These are phyloP conservation scores for Fistulina hepatica DNA, from an alignment of 1,284 basidiomycete species.

Conservation along the genomic window DNA sequence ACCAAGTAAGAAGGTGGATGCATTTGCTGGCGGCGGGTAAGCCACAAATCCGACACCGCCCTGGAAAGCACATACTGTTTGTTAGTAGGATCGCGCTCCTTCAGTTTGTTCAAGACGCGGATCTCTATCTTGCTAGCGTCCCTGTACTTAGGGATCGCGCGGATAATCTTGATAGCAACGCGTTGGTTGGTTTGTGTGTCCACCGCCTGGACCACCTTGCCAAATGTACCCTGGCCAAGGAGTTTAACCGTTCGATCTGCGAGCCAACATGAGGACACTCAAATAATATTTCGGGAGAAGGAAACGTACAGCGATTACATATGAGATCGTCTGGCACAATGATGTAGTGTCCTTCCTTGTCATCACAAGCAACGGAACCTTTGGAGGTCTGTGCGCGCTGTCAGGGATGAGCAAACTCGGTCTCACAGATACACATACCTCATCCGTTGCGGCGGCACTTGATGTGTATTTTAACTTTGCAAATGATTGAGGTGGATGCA, in stretches of 20 bases:
- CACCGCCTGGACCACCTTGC: constrained; percentile 94
- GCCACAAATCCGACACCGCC: constrained; percentile 13
- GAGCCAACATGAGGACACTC: constrained; percentile 9
- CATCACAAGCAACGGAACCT: constrained; percentile 66
- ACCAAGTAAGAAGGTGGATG: constrained; percentile 91
- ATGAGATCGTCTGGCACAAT: constrained; percentile 85
- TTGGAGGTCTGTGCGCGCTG: constrained; percentile 43
- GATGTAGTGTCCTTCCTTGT: constrained; percentile 93
- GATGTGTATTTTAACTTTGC: constrained; percentile 55
- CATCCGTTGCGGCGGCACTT: constrained; percentile 48
- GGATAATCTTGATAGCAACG: constrained; percentile 98
- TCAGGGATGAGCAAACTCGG: constrained; percentile 18
- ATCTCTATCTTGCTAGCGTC: constrained; percentile 99
- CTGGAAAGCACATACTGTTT: constrained; percentile 55
- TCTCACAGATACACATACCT: constrained; percentile 35
- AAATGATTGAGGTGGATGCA: constrained; percentile 31
- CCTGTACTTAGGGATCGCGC: constrained; percentile 92
- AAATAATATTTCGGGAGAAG: too few relatives aligned
- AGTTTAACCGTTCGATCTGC: constrained; percentile 83
- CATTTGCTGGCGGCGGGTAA: constrained; percentile 66
- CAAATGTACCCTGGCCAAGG: constrained; percentile 97
- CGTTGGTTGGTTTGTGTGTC: constrained; percentile 68
- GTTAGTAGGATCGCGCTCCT: constrained; percentile 85
- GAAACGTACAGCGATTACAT: constrained; percentile 62
- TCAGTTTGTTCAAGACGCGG: constrained; percentile 85